These are phyloP conservation scores for Aureobasidium subglaciale DNA, from an alignment of 2,329 filamentous ascomycete genomes.

Conservation along the genomic window DNA sequence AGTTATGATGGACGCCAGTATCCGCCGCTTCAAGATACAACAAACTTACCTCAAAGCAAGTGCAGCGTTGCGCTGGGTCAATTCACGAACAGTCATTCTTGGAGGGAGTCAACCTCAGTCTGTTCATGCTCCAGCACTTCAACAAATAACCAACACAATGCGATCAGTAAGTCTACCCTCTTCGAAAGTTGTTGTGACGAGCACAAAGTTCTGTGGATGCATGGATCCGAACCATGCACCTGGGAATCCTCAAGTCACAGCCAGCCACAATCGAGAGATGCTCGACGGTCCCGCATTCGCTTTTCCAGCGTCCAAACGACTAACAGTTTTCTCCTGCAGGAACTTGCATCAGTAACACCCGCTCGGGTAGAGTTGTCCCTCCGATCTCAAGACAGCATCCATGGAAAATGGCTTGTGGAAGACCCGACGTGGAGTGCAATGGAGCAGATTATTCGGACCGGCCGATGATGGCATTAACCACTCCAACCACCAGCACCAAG, in stretches of 20 bases:
- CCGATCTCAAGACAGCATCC: conserved; percentile 46
- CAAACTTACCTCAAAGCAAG: conserved; percentile 53
- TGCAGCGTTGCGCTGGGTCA: conserved; percentile 53
- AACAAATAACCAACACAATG: conserved; percentile 42
- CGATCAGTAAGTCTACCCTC: conserved; percentile 28
- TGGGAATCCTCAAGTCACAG: not conserved
- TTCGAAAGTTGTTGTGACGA: not conserved
- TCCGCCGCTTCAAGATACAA: conserved; percentile 55
- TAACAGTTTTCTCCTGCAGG: conserved; percentile 33
- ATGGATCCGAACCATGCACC: not conserved
- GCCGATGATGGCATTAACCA: conserved; percentile 13
- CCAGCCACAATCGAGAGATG: no score
- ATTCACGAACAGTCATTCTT: conserved; percentile 45
- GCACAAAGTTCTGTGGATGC: not conserved
- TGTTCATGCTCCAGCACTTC: conserved; percentile 42
- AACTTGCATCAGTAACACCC: conserved; percentile 51
- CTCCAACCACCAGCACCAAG: not conserved
- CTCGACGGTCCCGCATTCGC: no score
- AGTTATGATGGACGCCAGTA: conserved; percentile 53
- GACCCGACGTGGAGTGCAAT: conserved; percentile 51
- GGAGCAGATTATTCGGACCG: conserved; percentile 16
- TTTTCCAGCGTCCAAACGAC: not conserved
- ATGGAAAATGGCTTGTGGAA: conserved; percentile 55
- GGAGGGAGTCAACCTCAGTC: conserved; percentile 43
- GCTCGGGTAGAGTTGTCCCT: conserved; percentile 49